Base-by-base conservation (phyloP, 495 filamentous ascomycete species). In the Aspergillus steynii region DNA sequence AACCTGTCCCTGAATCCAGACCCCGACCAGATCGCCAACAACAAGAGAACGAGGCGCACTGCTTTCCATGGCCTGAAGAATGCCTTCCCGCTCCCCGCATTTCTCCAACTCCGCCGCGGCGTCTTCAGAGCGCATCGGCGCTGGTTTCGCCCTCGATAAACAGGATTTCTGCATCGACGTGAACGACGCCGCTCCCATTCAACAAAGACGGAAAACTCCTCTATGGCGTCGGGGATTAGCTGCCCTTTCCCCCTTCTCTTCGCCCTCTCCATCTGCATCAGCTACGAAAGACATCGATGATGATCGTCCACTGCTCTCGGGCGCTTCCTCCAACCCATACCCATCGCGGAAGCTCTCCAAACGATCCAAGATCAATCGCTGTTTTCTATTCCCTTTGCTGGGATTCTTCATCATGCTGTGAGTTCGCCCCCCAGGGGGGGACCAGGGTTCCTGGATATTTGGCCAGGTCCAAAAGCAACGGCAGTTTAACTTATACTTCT, bases 391-490 rank as follows among this genome's bases (percentile, higher is more conserved):
- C 29, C 50, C 57, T 5, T 7, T 73, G 26, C 25, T 71, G n/a
- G 57, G 59, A 0, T 62, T 78, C 52, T 73, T 78, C 53, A 53
- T 75, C 53, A 74, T 80, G 75, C 66, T 80, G 77, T 80, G 56
- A 67, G 76, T 74, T 29, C 49, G 34, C 28, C 50, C 20, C 14
- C 46, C 12, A 2, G 20, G 20, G 50, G 20, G 45, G 28, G 26
- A 26, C 20, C 20, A 20, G 20, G 20, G 20, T 20, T 20, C 20
- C 20, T 20, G 20, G 20, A 20, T 20, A 20, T 20, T 20, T 20
- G 20, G 20, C 20, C 20, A 20, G 20, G 20, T 20, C 20, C 20
- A 20, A 20, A 20, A 31, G 37, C 14, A 29, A 37, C 20, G 9
- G 54, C n/a, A 26, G 29, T 25, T 15, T 42, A 12, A 15, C 29